phyloP scores from a whole-genome alignment of 2,329 filamentous ascomycete species.

The Trichoderma cornu-damae region DNA sequence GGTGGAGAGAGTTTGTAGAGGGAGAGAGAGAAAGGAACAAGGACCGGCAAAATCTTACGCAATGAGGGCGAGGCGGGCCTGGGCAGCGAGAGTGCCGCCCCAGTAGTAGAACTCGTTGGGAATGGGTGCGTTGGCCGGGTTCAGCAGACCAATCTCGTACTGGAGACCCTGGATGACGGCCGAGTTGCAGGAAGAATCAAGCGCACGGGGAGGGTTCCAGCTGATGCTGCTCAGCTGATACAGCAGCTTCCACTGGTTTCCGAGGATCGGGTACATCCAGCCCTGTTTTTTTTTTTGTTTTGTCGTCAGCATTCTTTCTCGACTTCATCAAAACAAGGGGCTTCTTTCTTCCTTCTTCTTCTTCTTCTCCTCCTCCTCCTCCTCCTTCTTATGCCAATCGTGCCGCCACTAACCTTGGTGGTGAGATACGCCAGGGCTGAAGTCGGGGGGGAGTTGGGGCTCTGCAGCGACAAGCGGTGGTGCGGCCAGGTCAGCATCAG shows the following conservation, averaged over 20 bases:
- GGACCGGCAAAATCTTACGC: constrained; percentile 21
- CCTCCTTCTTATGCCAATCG: no score
- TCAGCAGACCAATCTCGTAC: constrained; percentile 23
- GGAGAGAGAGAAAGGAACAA: background rate
- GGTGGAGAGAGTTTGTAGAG: no score
- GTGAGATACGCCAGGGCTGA: constrained; percentile 24
- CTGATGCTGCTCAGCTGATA: constrained; percentile 22
- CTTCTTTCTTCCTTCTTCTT: no score
- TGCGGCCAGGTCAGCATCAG: constrained; percentile 26
- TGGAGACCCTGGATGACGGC: constrained; percentile 23
- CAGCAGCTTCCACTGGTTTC: constrained; percentile 24
- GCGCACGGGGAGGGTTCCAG: constrained; percentile 24
- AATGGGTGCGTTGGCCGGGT: constrained; percentile 20
- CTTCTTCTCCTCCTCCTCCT: no score
- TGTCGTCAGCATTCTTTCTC: no score
- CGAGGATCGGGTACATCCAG: constrained; percentile 26
- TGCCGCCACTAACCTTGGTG: constrained; percentile 22
- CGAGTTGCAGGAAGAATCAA: constrained; percentile 23
- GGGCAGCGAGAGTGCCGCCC: constrained; percentile 24
- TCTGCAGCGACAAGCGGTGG: constrained; percentile 23
- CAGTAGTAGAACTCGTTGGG: constrained; percentile 27
- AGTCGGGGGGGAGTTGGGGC: constrained; percentile 21
- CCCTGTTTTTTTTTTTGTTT: no score
- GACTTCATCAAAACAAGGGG: no score
- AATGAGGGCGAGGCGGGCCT: constrained; percentile 24